Conservation (phyloP, 2,329 filamentous ascomycete genomes). For the Fusarium torreyae region DNA sequence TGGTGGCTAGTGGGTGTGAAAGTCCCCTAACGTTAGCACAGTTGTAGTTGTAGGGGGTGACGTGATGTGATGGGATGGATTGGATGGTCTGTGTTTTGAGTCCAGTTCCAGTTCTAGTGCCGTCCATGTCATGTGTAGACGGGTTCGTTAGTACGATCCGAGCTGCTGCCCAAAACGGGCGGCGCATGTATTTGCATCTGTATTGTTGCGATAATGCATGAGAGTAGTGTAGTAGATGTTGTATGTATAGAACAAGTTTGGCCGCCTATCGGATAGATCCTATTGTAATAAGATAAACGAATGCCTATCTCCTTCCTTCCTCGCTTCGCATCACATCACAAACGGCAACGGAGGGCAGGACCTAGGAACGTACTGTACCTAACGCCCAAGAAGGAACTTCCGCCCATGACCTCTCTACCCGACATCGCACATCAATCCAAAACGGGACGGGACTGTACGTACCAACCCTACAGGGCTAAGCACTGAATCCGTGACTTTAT, state of each 20-base stretch:
- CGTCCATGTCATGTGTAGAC: slow-evolving; percentile 25
- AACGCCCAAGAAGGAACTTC: slow-evolving; percentile 30
- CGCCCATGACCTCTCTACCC: slow-evolving; percentile 12
- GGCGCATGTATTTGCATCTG: neutral
- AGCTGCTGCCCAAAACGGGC: slow-evolving; percentile 13
- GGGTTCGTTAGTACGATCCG: slow-evolving; percentile 11
- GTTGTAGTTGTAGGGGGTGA: slow-evolving; percentile 31
- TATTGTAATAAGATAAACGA: slow-evolving; percentile 37
- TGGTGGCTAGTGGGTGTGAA: slow-evolving; percentile 23
- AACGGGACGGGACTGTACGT: neutral
- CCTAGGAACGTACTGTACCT: slow-evolving; percentile 6
- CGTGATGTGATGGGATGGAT: slow-evolving; percentile 29
- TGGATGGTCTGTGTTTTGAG: slow-evolving; percentile 34
- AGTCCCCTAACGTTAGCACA: slow-evolving; percentile 22
- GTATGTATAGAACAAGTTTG: neutral
- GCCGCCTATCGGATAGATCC: slow-evolving; percentile 5
- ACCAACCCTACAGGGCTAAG: slow-evolving; percentile 29
- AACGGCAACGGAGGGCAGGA: slow-evolving; percentile 9
- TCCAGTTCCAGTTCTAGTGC: too few relatives aligned
- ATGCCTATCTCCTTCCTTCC: slow-evolving; percentile 18
- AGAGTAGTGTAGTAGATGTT: slow-evolving; percentile 1
- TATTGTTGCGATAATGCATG: slow-evolving; percentile 3
- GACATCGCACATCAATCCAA: slow-evolving; percentile 17
- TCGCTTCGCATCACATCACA: slow-evolving; percentile 19
- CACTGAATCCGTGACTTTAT: slow-evolving; percentile 4